Conservation (phyloP, 129 eudicot species). For the Solidago caesia region DNA sequence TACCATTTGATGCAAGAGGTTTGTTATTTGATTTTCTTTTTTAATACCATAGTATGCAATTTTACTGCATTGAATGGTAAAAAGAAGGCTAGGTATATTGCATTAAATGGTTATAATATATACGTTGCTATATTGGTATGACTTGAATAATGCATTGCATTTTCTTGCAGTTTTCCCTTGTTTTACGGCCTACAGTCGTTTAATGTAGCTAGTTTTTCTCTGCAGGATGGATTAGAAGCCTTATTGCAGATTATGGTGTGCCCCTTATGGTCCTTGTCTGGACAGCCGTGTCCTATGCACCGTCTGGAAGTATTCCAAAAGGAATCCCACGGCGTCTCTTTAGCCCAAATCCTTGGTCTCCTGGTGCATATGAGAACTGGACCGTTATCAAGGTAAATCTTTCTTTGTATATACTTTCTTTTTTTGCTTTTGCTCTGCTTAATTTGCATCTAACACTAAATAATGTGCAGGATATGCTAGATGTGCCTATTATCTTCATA, state of each 20-base stretch:
- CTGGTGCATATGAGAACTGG: constrained; percentile 95
- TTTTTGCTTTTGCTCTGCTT: neutral
- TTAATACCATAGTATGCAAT: no score
- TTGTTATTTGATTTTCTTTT: no score
- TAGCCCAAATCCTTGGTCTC: constrained; percentile 98
- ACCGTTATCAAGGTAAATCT: constrained; percentile 68
- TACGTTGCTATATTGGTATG: no score
- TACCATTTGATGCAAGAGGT: no score
- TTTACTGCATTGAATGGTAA: no score
- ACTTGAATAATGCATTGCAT: no score
- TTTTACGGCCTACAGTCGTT: neutral
- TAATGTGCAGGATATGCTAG: constrained; percentile 75
- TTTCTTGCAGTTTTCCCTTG: neutral
- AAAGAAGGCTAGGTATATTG: no score
- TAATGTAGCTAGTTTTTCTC: neutral
- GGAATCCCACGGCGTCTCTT: constrained; percentile 89
- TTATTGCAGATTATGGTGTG: constrained; percentile 94
- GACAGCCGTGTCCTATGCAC: constrained; percentile 89
- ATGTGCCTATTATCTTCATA: constrained; percentile 79
- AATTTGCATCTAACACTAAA: neutral
- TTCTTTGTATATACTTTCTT: neutral
- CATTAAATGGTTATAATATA: no score
- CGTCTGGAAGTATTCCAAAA: constrained; percentile 65
- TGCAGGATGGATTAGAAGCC: constrained; percentile 83
- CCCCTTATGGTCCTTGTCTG: constrained; percentile 93